Percentiles rank a stretch among this genome's conserved stretches.
Evolutionary conservation across 257 asterid species (phyloP).

Genomic region (Verbascum thapsus): DNA sequence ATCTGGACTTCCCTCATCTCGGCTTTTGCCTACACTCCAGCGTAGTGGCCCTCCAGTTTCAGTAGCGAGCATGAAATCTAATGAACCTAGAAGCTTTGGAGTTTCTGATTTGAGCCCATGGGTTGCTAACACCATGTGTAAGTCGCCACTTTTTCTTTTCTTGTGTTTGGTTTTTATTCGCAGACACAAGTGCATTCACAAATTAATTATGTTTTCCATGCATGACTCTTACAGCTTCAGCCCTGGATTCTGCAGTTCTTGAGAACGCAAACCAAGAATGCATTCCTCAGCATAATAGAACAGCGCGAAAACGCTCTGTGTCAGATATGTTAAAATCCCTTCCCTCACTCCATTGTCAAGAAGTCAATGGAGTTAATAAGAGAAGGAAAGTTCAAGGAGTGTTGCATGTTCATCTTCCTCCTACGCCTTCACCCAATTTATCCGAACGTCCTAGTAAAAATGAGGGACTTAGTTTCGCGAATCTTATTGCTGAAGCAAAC

Average conservation of each 20-base stretch:
- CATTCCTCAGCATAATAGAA: constrained; percentile 44
- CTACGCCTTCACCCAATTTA: constrained; percentile 45
- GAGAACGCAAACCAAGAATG: constrained; percentile 47
- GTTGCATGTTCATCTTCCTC: constrained; percentile 42
- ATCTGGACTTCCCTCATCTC: constrained; percentile 50
- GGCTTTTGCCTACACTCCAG: constrained; percentile 47
- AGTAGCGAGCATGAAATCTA: constrained; percentile 41
- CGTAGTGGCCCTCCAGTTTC: constrained; percentile 45
- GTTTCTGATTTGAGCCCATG: constrained; percentile 54
- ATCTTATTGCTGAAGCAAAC: constrained; percentile 85
- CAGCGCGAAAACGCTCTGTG: constrained; percentile 67
- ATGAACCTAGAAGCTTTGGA: constrained; percentile 43
- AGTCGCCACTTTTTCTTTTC: constrained; percentile 39
- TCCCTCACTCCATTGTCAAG: constrained; percentile 67
- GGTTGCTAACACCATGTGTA: constrained; percentile 71
- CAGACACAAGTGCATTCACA: constrained; percentile 14
- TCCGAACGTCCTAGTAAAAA: constrained; percentile 49
- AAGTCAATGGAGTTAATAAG: constrained; percentile 49
- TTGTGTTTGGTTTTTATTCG: constrained; percentile 26
- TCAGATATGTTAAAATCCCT: constrained; percentile 70
- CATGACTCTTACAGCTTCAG: constrained; percentile 49
- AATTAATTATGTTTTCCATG: constrained; percentile 22
- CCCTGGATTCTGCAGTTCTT: constrained; percentile 51
- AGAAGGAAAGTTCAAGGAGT: constrained; percentile 60
- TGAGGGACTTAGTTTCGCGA: constrained; percentile 60